Base-by-base conservation (phyloP, 2,329 filamentous ascomycete genomes). In the Microsporum ferrugineum region DNA sequence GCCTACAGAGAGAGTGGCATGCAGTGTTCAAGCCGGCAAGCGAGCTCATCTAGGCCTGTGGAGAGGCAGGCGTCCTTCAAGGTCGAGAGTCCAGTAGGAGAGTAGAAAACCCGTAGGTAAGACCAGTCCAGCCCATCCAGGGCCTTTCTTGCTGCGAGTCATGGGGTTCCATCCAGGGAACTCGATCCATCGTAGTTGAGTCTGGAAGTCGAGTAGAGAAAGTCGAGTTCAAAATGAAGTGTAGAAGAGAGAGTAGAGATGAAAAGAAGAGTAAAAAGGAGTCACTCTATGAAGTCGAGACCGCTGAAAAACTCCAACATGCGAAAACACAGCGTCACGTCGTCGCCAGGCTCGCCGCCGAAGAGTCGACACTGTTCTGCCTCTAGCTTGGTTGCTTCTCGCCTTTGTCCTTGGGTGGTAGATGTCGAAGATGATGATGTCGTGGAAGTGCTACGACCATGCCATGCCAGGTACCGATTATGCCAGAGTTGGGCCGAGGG, bases 261-360 rank as follows among this genome's bases (percentile, higher is more conserved):
- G 12, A 23, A 1, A 23, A 23, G 17, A 23, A 23, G 17, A 23
- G 17, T 23, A 23, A 17, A 17, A 17, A 17, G 17, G 17, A 1
- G 17, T 55, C 49, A 55, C 33, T 38, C 12, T 17, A 79, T 76
- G 68, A 77, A 80, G 64, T 79, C 77, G 65, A 80, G 73, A 60
- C 75, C 75, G 66, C 71, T 76, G 62, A 79, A 79, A 61, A 76
- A 78, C 65, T 79, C 77, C 63, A 78, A 70, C 78, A 80, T 80
- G 60, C 74, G 73, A 66, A 75, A 75, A 67, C 77, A 79, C 49
- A 80, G 71, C 60, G 65, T 70, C 63, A 73, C 66, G 63, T 77
- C 75, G 62, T 77, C 76, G 36, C 74, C 75, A 14, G 75, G 73
- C 64, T 76, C 75, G 10, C 75, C 76, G 31, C 76, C 76, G 64